Evolutionary conservation across 352 stramenopile genomes (phyloP).

Genomic region (Phytophthora pini): DNA sequence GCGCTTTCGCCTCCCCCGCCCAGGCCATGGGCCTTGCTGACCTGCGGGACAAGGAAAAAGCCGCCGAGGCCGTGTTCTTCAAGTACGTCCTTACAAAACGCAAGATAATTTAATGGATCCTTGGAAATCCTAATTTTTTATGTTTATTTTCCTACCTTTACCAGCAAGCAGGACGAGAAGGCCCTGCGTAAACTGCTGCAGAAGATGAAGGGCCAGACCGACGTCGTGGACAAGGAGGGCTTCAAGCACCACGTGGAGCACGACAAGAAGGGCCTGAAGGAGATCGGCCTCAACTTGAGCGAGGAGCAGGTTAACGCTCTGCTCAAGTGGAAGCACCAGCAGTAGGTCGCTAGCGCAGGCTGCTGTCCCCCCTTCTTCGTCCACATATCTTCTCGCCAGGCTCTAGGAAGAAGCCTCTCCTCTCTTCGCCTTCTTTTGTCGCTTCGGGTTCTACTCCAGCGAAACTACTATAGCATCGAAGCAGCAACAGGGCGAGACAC

Average conservation of each 20-base stretch:
- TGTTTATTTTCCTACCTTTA: neutral
- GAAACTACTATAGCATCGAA: slow-evolving; percentile 14
- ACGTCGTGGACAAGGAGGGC: slow-evolving; percentile 64
- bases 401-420: slow-evolving; percentile 8
- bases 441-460: neutral
- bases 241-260: slow-evolving; percentile 77
- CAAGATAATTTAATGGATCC: slow-evolving; percentile 7
- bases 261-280: slow-evolving; percentile 78
- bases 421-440: neutral
- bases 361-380: slow-evolving; percentile 4
- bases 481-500: slow-evolving; percentile 15
- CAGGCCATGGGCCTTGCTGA: slow-evolving; percentile 57
- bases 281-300: slow-evolving; percentile 72
- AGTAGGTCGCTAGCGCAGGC: slow-evolving; percentile 50
- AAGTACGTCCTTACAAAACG: slow-evolving; percentile 61
- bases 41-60: slow-evolving; percentile 79
- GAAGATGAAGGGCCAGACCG: slow-evolving; percentile 88
- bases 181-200: slow-evolving; percentile 85
- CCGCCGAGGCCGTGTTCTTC: slow-evolving; percentile 80
- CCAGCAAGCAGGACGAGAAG: slow-evolving; percentile 90
- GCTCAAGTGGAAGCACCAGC: slow-evolving; percentile 92
- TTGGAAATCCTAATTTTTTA: slow-evolving; percentile 8
- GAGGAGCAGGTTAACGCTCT: slow-evolving; percentile 78
- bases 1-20: slow-evolving; percentile 52
- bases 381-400: slow-evolving; percentile 2